Base-by-base conservation (phyloP, 805 yeast species). In the Starmerella riodocensis region DNA sequence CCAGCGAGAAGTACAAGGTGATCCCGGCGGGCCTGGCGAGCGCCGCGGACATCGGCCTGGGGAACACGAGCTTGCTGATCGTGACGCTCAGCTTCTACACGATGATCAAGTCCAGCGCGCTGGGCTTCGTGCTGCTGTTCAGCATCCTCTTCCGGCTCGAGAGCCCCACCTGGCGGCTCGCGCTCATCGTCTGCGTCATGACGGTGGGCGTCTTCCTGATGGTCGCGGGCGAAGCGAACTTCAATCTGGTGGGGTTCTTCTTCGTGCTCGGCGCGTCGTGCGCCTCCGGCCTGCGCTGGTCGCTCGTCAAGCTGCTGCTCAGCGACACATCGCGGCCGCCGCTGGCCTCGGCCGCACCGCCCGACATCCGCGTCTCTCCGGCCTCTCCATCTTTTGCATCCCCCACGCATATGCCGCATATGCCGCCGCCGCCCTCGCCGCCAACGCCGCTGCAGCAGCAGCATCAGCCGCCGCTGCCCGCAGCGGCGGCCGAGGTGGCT, bases 281-380 rank as follows among this genome's bases (percentile, higher is more conserved):
- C 55, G 70, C 84, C 62, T 77, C 91, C 13, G 98, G 98, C 0
- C 63, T 91, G 37, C 70, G 98, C 47, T 91, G 98, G 98, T 88
- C 94, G 1, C 71, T 86, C 45, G 85, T 97, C 1, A 97, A 91
- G 55, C 58, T 91, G 18, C 66, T 88, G 26, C 62, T 91, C 36
- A 78, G 71, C 48, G 67, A 64, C 17, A 17, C 13, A 12, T 7
- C 23, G n/a, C 6, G n/a, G 8, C 20, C 6, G 5, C 6, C 22
- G n/a, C 20, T 7, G 6, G 11, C 22, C 6, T 13, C 33, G n/a
- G 22, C 19, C 7, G 7, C 22, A 8, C 8, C n/a, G 6, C n/a
- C 33, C 18, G 19, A 9, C 13, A 5, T 6, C 13, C 11, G 9
- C 11, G 33, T 7, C 8, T 8, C 22, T 7, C n/a, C n/a, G n/a